Base-by-base conservation (phyloP, 495 filamentous ascomycete species). In the Penicillium atrosanguineum region DNA sequence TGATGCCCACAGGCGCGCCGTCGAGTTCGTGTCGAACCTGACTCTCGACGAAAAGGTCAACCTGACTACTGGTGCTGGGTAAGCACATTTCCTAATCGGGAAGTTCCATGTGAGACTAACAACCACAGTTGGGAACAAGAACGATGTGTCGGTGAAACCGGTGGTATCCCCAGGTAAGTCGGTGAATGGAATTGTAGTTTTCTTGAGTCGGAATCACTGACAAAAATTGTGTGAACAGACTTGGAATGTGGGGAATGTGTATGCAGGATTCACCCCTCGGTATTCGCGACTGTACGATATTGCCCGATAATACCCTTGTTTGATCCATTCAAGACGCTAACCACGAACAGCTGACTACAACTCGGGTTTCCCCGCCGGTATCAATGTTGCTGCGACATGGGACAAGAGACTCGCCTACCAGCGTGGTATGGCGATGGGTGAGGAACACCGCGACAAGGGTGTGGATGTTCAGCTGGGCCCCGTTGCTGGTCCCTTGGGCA, bases 1-100 rank as follows among this genome's bases (percentile, higher is more conserved):
- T 37, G 84, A 86, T 5, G 89, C 90, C 11, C 91, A 95, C 64
- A 69, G 65, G 31, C 87, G 90, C 59, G 91, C 91, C 6, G 82
- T 81, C 54, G 79, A 74, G 0, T 93, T 95, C 54, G 91, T 96
- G 36, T 86, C 84, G 7, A 83, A 90, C 70, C 73, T 96, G 67
- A 96, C 91, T 0, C 71, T 96, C 52, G 71, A 86, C 11, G 91
- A 96, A 75, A 96, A 96, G 77, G 88, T 96, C 65, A 97, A 97
- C 62, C 61, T 97, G 53, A 95, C 91, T 1, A 95, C 90, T 9
- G 91, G 91, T 67, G 78, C 86, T 55, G 91, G 91, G 77, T 90
- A 70, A 26, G 66, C 38, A 20, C 16, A 29, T n/a, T 51, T 38
- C 53, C 58, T 18, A 55, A 14, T 5, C 6, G 14, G 20, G n/a